phyloP scores from a whole-genome alignment of 306 rosid species.

The Acacia crassicarpa region DNA sequence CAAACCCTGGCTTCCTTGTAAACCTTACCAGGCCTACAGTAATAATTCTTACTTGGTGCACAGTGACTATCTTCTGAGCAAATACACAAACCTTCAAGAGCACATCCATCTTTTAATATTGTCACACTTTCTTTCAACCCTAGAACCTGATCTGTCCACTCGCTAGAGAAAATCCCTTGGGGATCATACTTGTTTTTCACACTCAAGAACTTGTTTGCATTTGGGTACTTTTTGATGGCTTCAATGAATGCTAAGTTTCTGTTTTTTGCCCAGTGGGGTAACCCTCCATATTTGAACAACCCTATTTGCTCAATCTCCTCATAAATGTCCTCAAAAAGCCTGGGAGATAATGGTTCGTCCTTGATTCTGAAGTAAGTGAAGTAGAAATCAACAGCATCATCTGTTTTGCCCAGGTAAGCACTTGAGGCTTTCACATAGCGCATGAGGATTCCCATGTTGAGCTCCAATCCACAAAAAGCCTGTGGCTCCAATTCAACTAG shows the following conservation, averaged over 20 bases:
- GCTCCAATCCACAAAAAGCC: slow-evolving; percentile 68
- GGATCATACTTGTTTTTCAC: slow-evolving; percentile 56
- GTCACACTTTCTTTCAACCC: slow-evolving; percentile 47
- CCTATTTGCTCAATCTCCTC: slow-evolving; percentile 88
- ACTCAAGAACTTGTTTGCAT: slow-evolving; percentile 41
- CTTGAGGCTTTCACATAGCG: slow-evolving; percentile 72
- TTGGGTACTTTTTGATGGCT: slow-evolving; percentile 49
- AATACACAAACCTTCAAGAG: slow-evolving; percentile 74
- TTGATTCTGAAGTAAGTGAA: slow-evolving; percentile 70
- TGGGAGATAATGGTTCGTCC: slow-evolving; percentile 65
- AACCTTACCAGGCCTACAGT: slow-evolving; percentile 56
- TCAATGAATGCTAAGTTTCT: slow-evolving; percentile 65
- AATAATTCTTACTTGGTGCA: slow-evolving; percentile 67
- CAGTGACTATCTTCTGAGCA: slow-evolving; percentile 69
- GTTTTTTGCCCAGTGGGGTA: slow-evolving; percentile 88
- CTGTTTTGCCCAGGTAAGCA: slow-evolving; percentile 70
- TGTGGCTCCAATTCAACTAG: slow-evolving; percentile 54
- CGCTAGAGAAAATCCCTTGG: slow-evolving; percentile 62
- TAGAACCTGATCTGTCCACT: slow-evolving; percentile 75
- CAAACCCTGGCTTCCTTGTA: slow-evolving; percentile 74
- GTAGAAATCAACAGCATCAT: slow-evolving; percentile 66
- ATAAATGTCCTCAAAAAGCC: slow-evolving; percentile 64
- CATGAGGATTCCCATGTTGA: slow-evolving; percentile 75
- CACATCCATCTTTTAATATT: slow-evolving; percentile 62
- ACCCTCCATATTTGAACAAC: slow-evolving; percentile 63